Evolutionary conservation across 345 rosid species (phyloP).

Genomic region (Hirschfeldia incana): DNA sequence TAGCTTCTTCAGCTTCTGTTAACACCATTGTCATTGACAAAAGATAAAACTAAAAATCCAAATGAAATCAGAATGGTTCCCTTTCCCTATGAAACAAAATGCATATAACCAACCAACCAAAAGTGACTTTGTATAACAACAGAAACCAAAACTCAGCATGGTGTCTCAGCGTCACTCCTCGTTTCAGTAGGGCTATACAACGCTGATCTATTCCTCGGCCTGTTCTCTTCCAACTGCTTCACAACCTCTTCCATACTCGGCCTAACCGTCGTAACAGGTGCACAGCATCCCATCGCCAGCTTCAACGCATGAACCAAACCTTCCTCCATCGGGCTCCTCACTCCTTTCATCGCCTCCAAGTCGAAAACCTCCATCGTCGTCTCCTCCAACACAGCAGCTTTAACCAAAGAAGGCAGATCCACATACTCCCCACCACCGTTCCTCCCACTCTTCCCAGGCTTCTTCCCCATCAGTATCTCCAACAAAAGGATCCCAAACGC

Average conservation of each 20-base stretch:
- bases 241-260: constrained; percentile 97
- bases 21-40: constrained; percentile 6
- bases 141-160: constrained; percentile 46
- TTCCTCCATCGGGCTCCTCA: constrained; percentile 95
- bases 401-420: constrained; percentile 87
- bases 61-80: constrained; percentile 9
- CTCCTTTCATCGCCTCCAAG: constrained; percentile 76
- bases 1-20: background rate
- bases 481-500: constrained; percentile 90
- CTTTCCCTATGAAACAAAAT: constrained; percentile 26
- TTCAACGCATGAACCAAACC: constrained; percentile 94
- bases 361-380: constrained; percentile 95
- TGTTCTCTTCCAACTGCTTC: constrained; percentile 90
- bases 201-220: constrained; percentile 96
- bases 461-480: constrained; percentile 92
- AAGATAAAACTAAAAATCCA: background rate
- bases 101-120: constrained; percentile 19
- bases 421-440: constrained; percentile 46
- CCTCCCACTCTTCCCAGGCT: constrained; percentile 77
- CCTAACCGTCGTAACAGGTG: constrained; percentile 87
- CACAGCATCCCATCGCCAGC: constrained; percentile 98
- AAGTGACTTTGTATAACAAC: background rate
- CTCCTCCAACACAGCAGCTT: constrained; percentile 94
- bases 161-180: constrained; percentile 83
- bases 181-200: constrained; percentile 90